Percentiles rank a stretch among this genome's conserved stretches.
phyloP scores from a whole-genome alignment of 1,284 basidiomycete species.

The Veloboletus limbatus region DNA sequence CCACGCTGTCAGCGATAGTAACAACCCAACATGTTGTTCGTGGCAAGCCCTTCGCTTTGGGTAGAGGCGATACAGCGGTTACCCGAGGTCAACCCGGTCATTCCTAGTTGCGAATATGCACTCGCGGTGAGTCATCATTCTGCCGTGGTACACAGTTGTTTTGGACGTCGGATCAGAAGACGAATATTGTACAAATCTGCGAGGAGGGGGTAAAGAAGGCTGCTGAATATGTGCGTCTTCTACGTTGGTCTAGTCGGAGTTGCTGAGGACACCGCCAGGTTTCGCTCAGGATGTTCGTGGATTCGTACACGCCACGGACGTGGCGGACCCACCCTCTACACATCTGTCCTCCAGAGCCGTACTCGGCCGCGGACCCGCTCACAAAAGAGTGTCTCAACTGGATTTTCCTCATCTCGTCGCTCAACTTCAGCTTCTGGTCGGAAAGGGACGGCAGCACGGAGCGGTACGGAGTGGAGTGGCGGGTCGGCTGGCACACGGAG shows the following conservation, averaged over 20 bases:
- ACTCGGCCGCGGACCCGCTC: constrained; percentile 47
- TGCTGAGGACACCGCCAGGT: constrained; percentile 44
- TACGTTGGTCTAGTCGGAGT: not conserved
- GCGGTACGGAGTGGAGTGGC: constrained; percentile 75
- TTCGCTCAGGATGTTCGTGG: constrained; percentile 49
- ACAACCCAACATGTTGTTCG: constrained; percentile 20
- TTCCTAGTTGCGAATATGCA: constrained; percentile 49
- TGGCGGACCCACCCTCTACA: constrained; percentile 79
- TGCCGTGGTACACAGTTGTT: not conserved
- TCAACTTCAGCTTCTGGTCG: constrained; percentile 89
- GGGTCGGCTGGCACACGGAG: constrained; percentile 57
- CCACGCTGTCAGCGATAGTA: not conserved
- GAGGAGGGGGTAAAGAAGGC: constrained; percentile 55
- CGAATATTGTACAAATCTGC: constrained; percentile 56
- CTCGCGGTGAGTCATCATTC: constrained; percentile 39
- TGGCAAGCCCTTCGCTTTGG: constrained; percentile 1
- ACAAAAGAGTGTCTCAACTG: constrained; percentile 66
- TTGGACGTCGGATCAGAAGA: constrained; percentile 40
- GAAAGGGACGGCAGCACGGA: constrained; percentile 52
- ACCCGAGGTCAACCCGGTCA: constrained; percentile 43
- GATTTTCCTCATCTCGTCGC: constrained; percentile 79
- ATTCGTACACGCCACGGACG: constrained; percentile 70
- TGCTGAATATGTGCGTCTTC: constrained; percentile 53
- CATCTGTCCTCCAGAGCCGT: constrained; percentile 63
- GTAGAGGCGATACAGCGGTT: not conserved